Conservation (phyloP, 495 filamentous ascomycete genomes). For the Cetradonia linearis region DNA sequence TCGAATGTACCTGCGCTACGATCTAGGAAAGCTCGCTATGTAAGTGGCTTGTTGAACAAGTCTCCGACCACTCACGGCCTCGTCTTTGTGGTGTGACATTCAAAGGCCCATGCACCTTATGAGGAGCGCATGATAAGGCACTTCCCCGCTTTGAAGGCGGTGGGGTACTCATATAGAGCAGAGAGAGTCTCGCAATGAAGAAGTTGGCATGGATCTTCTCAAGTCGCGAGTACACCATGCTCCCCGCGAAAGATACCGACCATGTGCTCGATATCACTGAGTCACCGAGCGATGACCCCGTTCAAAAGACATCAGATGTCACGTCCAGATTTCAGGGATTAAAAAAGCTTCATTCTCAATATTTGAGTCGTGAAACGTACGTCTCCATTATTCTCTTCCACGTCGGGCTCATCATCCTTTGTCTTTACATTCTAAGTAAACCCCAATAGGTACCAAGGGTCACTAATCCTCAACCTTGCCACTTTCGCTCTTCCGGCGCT, state of each 20-base stretch:
- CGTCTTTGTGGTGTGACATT: background rate
- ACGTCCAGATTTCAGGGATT: background rate
- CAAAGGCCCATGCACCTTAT: background rate
- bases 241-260: conserved; percentile 18
- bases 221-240: conserved; percentile 21
- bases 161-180: background rate
- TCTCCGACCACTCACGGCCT: background rate
- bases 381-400: background rate
- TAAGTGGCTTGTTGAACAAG: background rate
- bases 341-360: background rate
- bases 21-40: background rate
- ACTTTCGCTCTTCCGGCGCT: conserved; percentile 60
- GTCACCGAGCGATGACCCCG: conserved; percentile 1
- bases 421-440: conserved; percentile 3
- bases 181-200: background rate
- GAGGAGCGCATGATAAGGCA: background rate
- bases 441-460: conserved; percentile 40
- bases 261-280: background rate
- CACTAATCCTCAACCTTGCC: conserved; percentile 51
- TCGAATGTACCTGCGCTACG: background rate
- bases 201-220: background rate
- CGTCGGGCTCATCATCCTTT: background rate
- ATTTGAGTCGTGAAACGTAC: conserved; percentile 12
- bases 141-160: background rate
- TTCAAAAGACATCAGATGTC: background rate